These are phyloP conservation scores for Fusarium temperatum DNA, from an alignment of 2,329 filamentous ascomycete species.

Conservation along the genomic window DNA sequence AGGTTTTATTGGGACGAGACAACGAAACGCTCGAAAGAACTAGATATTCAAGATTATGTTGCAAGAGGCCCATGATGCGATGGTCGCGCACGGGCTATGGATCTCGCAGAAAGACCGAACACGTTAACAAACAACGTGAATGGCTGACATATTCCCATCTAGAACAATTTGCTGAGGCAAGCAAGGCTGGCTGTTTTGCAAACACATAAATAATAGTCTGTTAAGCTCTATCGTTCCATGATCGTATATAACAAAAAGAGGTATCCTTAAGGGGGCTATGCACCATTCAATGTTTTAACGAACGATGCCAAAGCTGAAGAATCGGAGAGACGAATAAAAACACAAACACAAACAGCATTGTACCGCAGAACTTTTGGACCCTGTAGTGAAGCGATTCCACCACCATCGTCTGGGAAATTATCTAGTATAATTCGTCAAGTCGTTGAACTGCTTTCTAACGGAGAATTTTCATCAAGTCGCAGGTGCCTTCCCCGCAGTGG, in stretches of 20 bases:
- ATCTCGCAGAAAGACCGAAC: not conserved
- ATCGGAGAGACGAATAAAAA: conserved; percentile 24
- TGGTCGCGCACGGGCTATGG: not conserved
- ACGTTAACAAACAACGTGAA: not conserved
- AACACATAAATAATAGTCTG: conserved; percentile 12
- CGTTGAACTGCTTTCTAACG: conserved; percentile 26
- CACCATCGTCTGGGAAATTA: conserved; percentile 24
- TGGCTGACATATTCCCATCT: not conserved
- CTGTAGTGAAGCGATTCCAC: conserved; percentile 16
- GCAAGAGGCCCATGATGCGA: not conserved
- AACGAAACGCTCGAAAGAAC: not conserved
- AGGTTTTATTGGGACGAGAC: not conserved
- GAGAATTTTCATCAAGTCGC: conserved; percentile 6
- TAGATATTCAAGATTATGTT: not conserved
- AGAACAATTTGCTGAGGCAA: too few species aligned
- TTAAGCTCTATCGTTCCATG: conserved; percentile 33
- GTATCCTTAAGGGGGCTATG: conserved; percentile 38
- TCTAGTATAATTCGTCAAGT: conserved; percentile 40
- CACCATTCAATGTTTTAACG: conserved; percentile 9
- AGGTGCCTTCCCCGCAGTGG: conserved; percentile 21
- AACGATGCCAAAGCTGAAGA: conserved; percentile 11
- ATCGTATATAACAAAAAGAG: conserved; percentile 35
- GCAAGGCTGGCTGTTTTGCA: not conserved
- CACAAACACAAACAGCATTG: conserved; percentile 18
- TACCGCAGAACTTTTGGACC: conserved; percentile 20